These are phyloP conservation scores for Gossypium lobatum DNA, from an alignment of 441 rosid genomes.

Conservation along the genomic window DNA sequence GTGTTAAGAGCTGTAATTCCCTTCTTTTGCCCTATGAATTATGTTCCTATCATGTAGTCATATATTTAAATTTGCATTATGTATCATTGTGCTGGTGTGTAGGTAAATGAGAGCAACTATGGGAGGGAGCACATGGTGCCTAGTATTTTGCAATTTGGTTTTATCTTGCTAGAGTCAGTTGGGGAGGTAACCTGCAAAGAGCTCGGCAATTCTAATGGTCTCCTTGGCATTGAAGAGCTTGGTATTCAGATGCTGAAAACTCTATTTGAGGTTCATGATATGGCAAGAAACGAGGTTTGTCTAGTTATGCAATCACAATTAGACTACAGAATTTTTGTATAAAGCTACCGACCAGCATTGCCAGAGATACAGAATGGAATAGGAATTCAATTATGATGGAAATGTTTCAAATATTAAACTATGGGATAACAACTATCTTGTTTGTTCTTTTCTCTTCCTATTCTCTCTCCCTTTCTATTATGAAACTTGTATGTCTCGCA, in stretches of 20 bases:
- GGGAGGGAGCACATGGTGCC: constrained; percentile 83
- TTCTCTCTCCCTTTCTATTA: not conserved
- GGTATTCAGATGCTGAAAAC: constrained; percentile 61
- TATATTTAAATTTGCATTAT: not conserved
- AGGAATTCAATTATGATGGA: not conserved
- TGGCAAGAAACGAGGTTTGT: constrained; percentile 79
- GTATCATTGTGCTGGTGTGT: constrained; percentile 11
- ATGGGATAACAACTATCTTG: not conserved
- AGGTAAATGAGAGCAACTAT: constrained; percentile 67
- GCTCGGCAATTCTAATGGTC: constrained; percentile 32
- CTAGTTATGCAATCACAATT: not conserved
- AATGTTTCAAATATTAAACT: not conserved
- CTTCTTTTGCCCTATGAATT: constrained; percentile 8
- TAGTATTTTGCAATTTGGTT: constrained; percentile 61
- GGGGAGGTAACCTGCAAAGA: constrained; percentile 35
- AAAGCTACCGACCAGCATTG: not conserved
- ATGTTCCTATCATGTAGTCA: constrained; percentile 8
- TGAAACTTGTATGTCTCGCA: not conserved
- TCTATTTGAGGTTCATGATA: constrained; percentile 71
- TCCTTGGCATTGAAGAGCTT: constrained; percentile 61
- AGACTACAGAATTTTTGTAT: not conserved
- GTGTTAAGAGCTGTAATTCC: constrained; percentile 61
- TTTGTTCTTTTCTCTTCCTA: not conserved
- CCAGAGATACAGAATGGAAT: not conserved
- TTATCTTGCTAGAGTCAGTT: constrained; percentile 56